These are phyloP conservation scores for Filosporella fistucella DNA, from an alignment of 495 filamentous ascomycete species.

Conservation along the genomic window DNA sequence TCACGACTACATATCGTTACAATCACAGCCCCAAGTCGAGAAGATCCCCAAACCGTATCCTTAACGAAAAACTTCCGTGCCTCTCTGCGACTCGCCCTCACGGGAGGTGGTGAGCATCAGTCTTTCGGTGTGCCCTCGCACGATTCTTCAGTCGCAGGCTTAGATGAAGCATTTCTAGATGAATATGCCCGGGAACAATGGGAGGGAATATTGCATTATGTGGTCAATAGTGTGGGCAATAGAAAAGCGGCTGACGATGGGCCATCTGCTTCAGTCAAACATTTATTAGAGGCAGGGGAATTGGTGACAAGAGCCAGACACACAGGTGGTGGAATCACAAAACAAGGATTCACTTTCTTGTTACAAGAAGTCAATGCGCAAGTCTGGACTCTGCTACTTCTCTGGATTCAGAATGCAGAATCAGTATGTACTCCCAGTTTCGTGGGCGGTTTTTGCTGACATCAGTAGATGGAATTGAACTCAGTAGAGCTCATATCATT, in stretches of 20 bases:
- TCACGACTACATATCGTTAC: constrained; percentile 78
- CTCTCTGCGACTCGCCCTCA: constrained; percentile 77
- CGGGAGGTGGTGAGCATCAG: constrained; percentile 76
- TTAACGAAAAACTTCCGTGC: constrained; percentile 71
- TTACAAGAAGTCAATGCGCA: constrained; percentile 94
- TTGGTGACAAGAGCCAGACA: constrained; percentile 63
- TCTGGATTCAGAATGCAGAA: constrained; percentile 86
- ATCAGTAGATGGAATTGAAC: constrained; percentile 62
- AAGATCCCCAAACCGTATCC: constrained; percentile 59
- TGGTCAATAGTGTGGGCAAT: constrained; percentile 60
- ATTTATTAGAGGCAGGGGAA: constrained; percentile 71
- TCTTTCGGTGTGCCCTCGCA: constrained; percentile 84
- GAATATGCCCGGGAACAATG: constrained; percentile 83
- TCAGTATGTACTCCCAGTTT: constrained; percentile 26
- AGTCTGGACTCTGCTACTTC: constrained; percentile 90
- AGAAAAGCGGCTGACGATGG: constrained; percentile 28
- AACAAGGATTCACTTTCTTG: constrained; percentile 89
- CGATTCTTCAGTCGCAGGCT: constrained; percentile 46
- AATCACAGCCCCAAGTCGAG: constrained; percentile 47
- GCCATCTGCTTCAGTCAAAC: constrained; percentile 76
- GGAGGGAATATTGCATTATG: constrained; percentile 93
- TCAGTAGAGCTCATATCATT: constrained; percentile 92
- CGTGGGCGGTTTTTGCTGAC: neutral
- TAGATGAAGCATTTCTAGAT: constrained; percentile 72
- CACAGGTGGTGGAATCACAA: constrained; percentile 66